Conservation (phyloP, 1,284 basidiomycete species). For the Microbotryum saponariae region DNA sequence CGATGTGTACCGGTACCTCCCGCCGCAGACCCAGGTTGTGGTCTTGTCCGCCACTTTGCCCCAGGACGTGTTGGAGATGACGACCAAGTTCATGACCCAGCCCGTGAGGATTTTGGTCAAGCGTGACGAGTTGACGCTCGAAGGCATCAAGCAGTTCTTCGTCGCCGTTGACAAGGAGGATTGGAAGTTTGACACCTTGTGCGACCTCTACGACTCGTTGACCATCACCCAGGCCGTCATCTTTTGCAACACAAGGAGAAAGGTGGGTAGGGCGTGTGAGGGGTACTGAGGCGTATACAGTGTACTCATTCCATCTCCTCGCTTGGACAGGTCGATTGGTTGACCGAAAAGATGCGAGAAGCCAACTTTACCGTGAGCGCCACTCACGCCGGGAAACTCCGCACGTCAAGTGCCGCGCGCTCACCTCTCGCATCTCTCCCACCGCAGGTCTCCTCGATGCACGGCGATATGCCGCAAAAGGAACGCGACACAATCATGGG, state of each 20-base stretch:
- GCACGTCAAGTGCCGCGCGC: background rate
- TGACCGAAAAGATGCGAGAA: conserved; percentile 96
- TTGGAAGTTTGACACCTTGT: conserved; percentile 99
- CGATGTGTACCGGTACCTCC: conserved; percentile 96
- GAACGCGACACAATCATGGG: conserved; percentile 98
- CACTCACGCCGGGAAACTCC: conserved; percentile 38
- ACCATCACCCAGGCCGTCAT: conserved; percentile 99
- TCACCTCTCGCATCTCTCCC: conserved; percentile 1
- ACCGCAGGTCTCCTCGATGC: conserved; percentile 43
- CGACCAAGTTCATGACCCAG: conserved; percentile 99
- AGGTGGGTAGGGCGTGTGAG: conserved; percentile 50
- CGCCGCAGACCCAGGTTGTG: conserved; percentile 86
- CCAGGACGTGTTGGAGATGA: conserved; percentile 98
- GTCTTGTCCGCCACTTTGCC: conserved; percentile 91
- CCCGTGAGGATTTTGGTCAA: conserved; percentile 97
- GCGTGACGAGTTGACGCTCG: conserved; percentile 97
- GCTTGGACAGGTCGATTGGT: conserved; percentile 76
- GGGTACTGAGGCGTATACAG: background rate
- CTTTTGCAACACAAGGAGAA: conserved; percentile 97
- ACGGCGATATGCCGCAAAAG: conserved; percentile 98
- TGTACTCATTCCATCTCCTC: background rate
- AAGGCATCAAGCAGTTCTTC: conserved; percentile 99
- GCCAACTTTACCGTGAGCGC: conserved; percentile 93
- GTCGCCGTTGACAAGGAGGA: conserved; percentile 99
- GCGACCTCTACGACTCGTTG: conserved; percentile 91